These are phyloP conservation scores for Elongisporangium prolatum DNA, from an alignment of 352 stramenopile species.

Conservation along the genomic window DNA sequence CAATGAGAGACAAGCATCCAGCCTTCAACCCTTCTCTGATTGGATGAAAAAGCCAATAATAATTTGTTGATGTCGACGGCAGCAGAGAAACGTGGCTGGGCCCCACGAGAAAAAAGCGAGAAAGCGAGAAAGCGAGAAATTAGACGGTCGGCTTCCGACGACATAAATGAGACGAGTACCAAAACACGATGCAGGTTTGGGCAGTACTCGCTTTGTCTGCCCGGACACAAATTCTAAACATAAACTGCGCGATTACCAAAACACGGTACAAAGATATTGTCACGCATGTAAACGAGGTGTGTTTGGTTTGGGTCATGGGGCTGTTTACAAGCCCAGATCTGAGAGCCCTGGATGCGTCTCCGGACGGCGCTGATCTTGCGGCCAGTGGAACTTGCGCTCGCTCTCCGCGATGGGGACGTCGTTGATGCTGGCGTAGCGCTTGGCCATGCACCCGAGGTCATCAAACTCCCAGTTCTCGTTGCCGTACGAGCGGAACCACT, in stretches of 20 bases:
- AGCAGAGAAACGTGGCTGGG: not conserved
- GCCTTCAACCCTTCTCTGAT: not conserved
- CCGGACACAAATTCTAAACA: not conserved
- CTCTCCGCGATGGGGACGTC: slow-evolving; percentile 67
- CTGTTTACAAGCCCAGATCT: not conserved
- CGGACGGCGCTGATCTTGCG: slow-evolving; percentile 36
- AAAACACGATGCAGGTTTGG: not conserved
- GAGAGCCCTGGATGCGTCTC: slow-evolving; percentile 4
- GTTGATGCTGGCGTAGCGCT: slow-evolving; percentile 86
- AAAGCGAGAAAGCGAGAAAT: not conserved
- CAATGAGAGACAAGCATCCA: not conserved
- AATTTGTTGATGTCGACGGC: not conserved
- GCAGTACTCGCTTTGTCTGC: not conserved
- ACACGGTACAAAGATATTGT: not conserved
- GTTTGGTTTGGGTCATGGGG: not conserved
- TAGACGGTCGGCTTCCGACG: not conserved
- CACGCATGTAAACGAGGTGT: not conserved
- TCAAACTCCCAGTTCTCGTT: slow-evolving; percentile 92
- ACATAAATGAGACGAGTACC: not conserved
- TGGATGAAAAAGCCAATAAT: not conserved
- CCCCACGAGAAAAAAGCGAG: not conserved
- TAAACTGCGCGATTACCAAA: not conserved
- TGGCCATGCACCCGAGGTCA: slow-evolving; percentile 71
- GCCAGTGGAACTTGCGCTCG: slow-evolving; percentile 69
- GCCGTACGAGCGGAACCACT: slow-evolving; percentile 84